Evolutionary conservation across 441 rosid genomes (phyloP).

Genomic region (Flueggea neowawraea): DNA sequence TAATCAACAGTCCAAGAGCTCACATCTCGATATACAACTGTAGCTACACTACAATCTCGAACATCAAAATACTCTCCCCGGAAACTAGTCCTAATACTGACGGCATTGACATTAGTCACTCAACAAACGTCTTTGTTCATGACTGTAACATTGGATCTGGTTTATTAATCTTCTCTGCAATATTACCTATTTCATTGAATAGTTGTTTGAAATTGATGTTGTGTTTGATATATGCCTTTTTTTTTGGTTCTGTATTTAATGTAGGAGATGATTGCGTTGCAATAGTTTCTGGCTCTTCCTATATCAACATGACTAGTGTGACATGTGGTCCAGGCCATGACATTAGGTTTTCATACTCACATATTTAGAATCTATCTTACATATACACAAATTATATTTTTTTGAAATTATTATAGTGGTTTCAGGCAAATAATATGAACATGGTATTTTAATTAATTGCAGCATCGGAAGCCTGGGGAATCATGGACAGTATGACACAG

Average conservation of each 20-base stretch:
- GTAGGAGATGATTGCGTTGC: conserved; percentile 67
- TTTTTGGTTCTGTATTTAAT: too few relatives aligned
- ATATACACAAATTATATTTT: too few relatives aligned
- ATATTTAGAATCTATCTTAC: too few relatives aligned
- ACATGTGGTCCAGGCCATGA: conserved; percentile 69
- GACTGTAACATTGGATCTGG: conserved; percentile 30
- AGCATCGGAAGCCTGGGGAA: conserved; percentile 66
- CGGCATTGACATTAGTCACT: conserved; percentile 43
- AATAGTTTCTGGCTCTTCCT: conserved; percentile 28
- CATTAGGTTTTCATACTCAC: conserved; percentile 28
- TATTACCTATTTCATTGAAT: not conserved
- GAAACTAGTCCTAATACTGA: conserved; percentile 61
- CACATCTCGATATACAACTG: too few relatives aligned
- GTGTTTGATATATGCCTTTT: too few relatives aligned
- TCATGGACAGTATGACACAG: conserved; percentile 30
- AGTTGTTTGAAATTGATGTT: too few relatives aligned
- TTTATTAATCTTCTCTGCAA: conserved; percentile 1
- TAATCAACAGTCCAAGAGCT: too few relatives aligned
- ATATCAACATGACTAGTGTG: conserved; percentile 21
- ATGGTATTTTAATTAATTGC: not conserved
- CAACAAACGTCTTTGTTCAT: conserved; percentile 23
- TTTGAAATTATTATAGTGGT: too few relatives aligned
- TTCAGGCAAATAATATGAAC: too few relatives aligned
- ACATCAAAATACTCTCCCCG: conserved; percentile 30
- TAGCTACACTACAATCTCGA: too few relatives aligned